Conservation (phyloP, 2,329 filamentous ascomycete genomes). For the Orbilia quercus region DNA sequence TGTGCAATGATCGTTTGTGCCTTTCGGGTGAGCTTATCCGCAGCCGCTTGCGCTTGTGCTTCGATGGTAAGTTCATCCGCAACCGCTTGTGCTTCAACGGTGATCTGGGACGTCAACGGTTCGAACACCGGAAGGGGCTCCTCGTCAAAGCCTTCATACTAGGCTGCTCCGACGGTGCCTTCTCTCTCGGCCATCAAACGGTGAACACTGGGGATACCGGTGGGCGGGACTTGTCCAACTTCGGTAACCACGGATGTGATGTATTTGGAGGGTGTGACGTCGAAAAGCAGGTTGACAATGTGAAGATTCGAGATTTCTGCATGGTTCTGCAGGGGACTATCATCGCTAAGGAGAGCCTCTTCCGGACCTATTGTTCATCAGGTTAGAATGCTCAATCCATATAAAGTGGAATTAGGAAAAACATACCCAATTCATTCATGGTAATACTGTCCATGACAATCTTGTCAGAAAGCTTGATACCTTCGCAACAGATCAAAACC, state of each 20-base stretch:
- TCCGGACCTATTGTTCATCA: slow-evolving; percentile 66
- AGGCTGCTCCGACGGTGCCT: slow-evolving; percentile 47
- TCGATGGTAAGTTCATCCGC: background rate
- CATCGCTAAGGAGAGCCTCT: slow-evolving; percentile 60
- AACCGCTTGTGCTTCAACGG: background rate
- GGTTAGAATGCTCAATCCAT: slow-evolving; percentile 73
- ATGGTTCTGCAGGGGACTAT: slow-evolving; percentile 67
- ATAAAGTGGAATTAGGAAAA: background rate
- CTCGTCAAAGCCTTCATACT: slow-evolving; percentile 17
- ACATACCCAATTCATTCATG: slow-evolving; percentile 75
- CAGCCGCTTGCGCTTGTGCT: too few relatives aligned
- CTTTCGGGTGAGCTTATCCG: too few relatives aligned
- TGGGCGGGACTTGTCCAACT: slow-evolving; percentile 84
- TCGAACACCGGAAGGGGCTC: slow-evolving; percentile 23
- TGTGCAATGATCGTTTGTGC: too few relatives aligned
- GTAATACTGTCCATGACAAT: slow-evolving; percentile 93
- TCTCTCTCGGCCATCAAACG: slow-evolving; percentile 67
- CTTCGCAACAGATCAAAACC: slow-evolving; percentile 91
- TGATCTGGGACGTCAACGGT: slow-evolving; percentile 1
- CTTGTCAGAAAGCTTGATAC: slow-evolving; percentile 91
- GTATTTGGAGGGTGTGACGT: slow-evolving; percentile 87
- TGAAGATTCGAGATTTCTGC: slow-evolving; percentile 71
- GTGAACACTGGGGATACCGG: slow-evolving; percentile 81
- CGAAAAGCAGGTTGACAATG: slow-evolving; percentile 82
- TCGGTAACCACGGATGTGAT: slow-evolving; percentile 92